These are phyloP conservation scores for Neoascochyta sp. DNA, from an alignment of 2,329 filamentous ascomycete genomes.

Conservation along the genomic window DNA sequence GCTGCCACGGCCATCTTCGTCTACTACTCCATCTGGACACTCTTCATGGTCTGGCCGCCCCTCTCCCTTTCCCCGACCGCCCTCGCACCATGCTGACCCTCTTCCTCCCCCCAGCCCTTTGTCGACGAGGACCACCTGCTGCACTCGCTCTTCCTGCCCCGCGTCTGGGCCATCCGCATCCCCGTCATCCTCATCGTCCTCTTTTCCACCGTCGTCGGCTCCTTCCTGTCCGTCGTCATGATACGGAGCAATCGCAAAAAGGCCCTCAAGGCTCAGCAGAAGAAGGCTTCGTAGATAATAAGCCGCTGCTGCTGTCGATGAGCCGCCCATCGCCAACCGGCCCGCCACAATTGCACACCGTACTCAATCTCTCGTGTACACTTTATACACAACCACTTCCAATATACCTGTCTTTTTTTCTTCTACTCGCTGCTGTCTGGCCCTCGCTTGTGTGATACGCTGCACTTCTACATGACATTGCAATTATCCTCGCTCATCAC, in stretches of 20 bases:
- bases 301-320: no score
- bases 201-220: slow-evolving; percentile 88
- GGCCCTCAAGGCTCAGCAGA: slow-evolving; percentile 88
- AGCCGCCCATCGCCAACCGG: no score
- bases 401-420: no score
- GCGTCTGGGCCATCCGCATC: slow-evolving; percentile 98
- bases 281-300: slow-evolving; percentile 61
- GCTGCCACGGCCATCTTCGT: slow-evolving; percentile 69
- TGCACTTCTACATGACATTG: slow-evolving; percentile 24
- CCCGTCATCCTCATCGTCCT: slow-evolving; percentile 94
- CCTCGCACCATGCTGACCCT: not conserved
- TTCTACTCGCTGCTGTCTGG: no score
- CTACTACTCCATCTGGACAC: slow-evolving; percentile 97
- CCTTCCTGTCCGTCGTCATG: slow-evolving; percentile 96
- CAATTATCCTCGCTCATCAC: slow-evolving; percentile 33
- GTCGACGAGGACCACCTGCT: slow-evolving; percentile 92
- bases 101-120: slow-evolving; percentile 65
- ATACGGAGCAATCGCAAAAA: slow-evolving; percentile 98
- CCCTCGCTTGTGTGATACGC: no score
- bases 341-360: no score
- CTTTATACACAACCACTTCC: no score
- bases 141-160: slow-evolving; percentile 91
- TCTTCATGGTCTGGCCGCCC: slow-evolving; percentile 75
- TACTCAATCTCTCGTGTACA: no score
- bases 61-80: not conserved